Base-by-base conservation (phyloP, 331 rosid species). In the Stylosanthes scabra region DNA sequence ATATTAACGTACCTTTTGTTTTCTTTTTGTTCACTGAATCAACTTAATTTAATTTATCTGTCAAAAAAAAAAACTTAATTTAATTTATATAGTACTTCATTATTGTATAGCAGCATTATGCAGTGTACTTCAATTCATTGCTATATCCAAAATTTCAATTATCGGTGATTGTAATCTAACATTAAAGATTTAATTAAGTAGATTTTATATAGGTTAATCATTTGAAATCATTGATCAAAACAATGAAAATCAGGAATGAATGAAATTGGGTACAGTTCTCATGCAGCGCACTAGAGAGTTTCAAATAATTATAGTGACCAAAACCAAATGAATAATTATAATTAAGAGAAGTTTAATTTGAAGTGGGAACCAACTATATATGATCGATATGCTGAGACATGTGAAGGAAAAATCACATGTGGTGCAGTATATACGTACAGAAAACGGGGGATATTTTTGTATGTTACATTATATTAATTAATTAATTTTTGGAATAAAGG, bases 401-500 rank as follows among this genome's bases (percentile, higher is more conserved):
- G 66, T 67, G 61, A 68, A 72, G 59, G 74, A 72, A 79, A 80
- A 80, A 62, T 27, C 87, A 83, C 84, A 80, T 80, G 85, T 72
- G 2, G 55, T 69, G 77, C 84, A 71, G 72, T 49, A 62, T 59
- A 34, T 34, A 34, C 39, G 39, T 34, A 68, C 8, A 61, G 44
- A 2, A 66, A 73, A 31, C 13, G 0, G 47, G 58, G 44, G 31
- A 40, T 13, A 39, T 34, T 34, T 34, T 34, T 20, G 25, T 20
- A 6, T 34, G n/a, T n/a, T n/a, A n/a, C n/a, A n/a, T n/a, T n/a
- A 37, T 55, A 47, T 72, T 45, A 34, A 31, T 55, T 63, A 45
- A 34, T 34, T 34, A 34, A 34, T 34, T 27, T 58, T 27, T 45
- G 0, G 70, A 82, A 78, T 74, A 74, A 77, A 78, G 71, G 20